Base-by-base conservation (phyloP, 1,284 basidiomycete species). In the Waitea zeae region DNA sequence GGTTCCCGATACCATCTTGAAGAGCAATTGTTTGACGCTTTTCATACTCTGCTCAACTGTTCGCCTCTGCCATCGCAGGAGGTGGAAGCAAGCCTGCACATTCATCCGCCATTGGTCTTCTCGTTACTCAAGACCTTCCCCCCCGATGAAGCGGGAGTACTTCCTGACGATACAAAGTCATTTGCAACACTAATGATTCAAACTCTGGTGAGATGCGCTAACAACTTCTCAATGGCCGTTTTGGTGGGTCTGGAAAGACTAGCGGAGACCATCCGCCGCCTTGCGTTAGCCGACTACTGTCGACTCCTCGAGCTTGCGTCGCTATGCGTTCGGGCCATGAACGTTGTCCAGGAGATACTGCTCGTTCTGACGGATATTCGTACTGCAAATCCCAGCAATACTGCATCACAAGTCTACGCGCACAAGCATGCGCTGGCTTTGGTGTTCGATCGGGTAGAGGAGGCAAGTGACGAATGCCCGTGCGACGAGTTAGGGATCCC, bases 401-500 rank as follows among this genome's bases (percentile, higher is more conserved):
- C 57, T 5, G 42, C 47, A 0, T 44, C 54, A 0, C 42, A 49
- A 17, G 46, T 48, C 17, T 70, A 75, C 44, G 62, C 59, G 2
- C 64, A 67, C 41, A 66, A 64, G 34, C 61, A 71, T 29, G 61
- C 64, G 0, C 54, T 74, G 1, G 62, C 59, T 3, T 56, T 76
- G 20, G 61, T 59, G 0, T 69, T 72, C 35, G 71, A 76, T 39
- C 59, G 68, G 5, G 70, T 67, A 2, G 70, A 77, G 42, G 73
- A 76, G 43, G 73, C 72, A 5, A 61, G 62, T 1, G 70, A 74
- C 39, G 59, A 65, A 42, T 77, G 71, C 45, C 71, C 72, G 3
- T 75, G 72, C 39, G 62, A 72, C 38, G 69, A 72, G 12, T 49
- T 56, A 14, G 72, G 73, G 3, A 52, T 56, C 34, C 67, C 64